Evolutionary conservation across 163 green algal species (phyloP).

Genomic region (Chlorella variabilis): DNA sequence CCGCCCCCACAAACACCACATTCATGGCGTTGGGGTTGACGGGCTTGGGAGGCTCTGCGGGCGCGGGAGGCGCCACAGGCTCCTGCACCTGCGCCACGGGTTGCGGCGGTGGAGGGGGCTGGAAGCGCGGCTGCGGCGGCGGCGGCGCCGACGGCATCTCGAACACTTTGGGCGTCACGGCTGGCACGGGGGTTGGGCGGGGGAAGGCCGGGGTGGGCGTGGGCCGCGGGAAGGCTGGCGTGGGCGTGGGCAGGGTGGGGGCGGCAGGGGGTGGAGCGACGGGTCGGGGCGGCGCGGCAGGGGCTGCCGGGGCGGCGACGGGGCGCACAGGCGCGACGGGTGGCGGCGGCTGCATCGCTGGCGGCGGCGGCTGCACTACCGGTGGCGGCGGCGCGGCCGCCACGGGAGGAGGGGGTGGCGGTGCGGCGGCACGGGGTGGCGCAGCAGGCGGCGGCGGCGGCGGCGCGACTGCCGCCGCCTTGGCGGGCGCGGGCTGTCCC

Average conservation of each 20-base stretch:
- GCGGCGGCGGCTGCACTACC: background rate
- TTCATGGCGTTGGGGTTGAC: constrained; percentile 86
- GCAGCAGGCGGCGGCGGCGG: background rate
- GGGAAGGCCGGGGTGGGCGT: background rate
- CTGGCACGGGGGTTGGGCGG: background rate
- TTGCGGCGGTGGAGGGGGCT: background rate
- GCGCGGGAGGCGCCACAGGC: constrained; percentile 29
- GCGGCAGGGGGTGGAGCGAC: background rate
- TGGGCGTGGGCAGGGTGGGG: background rate
- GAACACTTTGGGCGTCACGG: background rate
- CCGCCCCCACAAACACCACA: constrained; percentile 91
- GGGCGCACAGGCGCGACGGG: background rate
- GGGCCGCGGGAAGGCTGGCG: background rate
- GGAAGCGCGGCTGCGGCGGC: constrained; percentile 13
- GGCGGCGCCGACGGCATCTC: background rate
- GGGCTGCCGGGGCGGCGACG: background rate
- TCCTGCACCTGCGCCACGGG: background rate
- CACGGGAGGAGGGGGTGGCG: constrained; percentile 1
- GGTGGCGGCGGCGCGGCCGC: constrained; percentile 3
- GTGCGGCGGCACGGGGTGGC: no score
- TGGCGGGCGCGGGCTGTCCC: background rate
- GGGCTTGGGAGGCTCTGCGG: constrained; percentile 49
- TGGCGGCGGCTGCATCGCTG: constrained; percentile 5
- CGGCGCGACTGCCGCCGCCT: background rate
- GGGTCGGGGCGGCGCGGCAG: background rate